Evolutionary conservation across 495 filamentous ascomycete genomes (phyloP).

Genomic region (Aspergillus bertholletiae): DNA sequence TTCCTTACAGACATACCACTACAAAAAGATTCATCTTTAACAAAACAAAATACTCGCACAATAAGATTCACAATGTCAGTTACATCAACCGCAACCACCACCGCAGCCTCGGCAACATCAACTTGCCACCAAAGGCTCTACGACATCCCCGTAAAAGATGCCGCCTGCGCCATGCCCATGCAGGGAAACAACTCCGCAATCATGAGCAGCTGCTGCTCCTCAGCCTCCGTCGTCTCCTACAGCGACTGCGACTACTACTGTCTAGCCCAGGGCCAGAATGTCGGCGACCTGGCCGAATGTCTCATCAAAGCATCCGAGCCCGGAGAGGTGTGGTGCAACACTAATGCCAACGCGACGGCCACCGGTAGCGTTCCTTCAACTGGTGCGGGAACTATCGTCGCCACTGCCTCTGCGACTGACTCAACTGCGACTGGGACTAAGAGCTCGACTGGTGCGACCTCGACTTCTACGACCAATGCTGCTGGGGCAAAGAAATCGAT

Average conservation of each 20-base stretch:
- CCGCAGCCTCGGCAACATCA: constrained; percentile 21
- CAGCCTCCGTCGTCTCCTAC: constrained; percentile 37
- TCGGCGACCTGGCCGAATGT: constrained; percentile 33
- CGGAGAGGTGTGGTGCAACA: constrained; percentile 36
- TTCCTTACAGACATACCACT: background rate
- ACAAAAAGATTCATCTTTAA: too few species aligned
- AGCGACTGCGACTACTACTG: constrained; percentile 43
- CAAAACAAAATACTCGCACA: background rate
- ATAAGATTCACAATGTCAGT: constrained; percentile 1
- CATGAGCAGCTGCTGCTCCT: constrained; percentile 37
- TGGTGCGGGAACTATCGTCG: constrained; percentile 16
- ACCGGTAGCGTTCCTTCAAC: constrained; percentile 24
- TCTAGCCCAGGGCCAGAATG: constrained; percentile 32
- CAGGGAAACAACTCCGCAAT: constrained; percentile 29
- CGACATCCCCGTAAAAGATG: constrained; percentile 34
- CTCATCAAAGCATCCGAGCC: constrained; percentile 28
- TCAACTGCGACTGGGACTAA: constrained; percentile 3
- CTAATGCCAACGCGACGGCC: constrained; percentile 32
- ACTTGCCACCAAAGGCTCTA: constrained; percentile 26
- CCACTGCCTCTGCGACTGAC: background rate
- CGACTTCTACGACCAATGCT: background rate
- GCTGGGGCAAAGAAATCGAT: background rate
- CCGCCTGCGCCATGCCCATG: constrained; percentile 34
- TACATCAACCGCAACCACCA: constrained; percentile 22
- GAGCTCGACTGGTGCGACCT: background rate